Evolutionary conservation across 2,329 filamentous ascomycete genomes (phyloP).

Genomic region (Arthrobotrys sinensis): DNA sequence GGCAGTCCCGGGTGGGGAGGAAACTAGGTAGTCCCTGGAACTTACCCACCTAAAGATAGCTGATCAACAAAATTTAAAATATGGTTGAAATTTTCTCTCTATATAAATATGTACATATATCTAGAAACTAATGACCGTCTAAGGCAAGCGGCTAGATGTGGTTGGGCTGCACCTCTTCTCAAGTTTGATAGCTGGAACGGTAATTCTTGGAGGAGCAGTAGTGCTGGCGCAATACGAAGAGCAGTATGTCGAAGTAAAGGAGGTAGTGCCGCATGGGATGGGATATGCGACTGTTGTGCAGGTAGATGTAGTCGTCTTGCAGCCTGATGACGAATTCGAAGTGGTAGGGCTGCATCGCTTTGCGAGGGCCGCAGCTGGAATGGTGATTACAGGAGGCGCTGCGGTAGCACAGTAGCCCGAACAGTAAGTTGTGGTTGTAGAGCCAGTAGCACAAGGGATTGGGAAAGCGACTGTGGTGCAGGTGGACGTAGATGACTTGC

Average conservation of each 20-base stretch:
- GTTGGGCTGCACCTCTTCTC: slow-evolving; percentile 6
- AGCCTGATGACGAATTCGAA: not conserved
- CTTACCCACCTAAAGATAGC: too few relatives aligned
- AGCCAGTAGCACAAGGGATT: not conserved
- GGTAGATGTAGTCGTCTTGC: not conserved
- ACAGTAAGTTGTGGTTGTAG: not conserved
- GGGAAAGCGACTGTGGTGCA: not conserved
- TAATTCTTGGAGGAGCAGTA: not conserved
- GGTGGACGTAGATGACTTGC: not conserved
- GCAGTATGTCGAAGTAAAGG: slow-evolving; percentile 12
- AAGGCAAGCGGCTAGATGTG: not conserved
- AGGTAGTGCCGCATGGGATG: slow-evolving; percentile 14
- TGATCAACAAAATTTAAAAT: too few relatives aligned
- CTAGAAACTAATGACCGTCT: too few relatives aligned
- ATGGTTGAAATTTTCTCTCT: too few relatives aligned
- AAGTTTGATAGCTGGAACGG: not conserved
- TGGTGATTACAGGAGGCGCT: not conserved
- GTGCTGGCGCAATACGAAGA: slow-evolving; percentile 5
- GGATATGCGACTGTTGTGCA: slow-evolving; percentile 15
- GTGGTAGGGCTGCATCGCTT: slow-evolving; percentile 5
- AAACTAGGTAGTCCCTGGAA: too few relatives aligned
- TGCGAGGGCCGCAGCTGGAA: not conserved
- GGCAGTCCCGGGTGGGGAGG: too few relatives aligned
- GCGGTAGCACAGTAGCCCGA: slow-evolving; percentile 7
- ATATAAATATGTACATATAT: too few relatives aligned